A percentile compares a stretch with the other conserved stretches of the same genome.
Conservation (phyloP, 2,329 filamentous ascomycete species). For the Ophiostoma ips region DNA sequence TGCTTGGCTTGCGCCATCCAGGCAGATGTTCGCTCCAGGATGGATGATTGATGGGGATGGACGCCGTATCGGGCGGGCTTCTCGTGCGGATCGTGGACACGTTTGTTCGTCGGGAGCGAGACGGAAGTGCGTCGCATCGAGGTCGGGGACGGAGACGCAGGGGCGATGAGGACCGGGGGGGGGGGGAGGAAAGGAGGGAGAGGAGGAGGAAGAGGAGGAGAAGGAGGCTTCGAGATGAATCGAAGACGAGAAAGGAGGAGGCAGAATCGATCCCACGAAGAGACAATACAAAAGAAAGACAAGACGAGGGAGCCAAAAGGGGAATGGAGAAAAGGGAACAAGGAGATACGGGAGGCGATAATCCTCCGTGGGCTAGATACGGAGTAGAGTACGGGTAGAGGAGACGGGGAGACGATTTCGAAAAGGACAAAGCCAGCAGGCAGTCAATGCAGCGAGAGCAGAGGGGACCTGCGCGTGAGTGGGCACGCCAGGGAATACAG, state of each 20-base stretch:
- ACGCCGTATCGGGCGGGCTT: slow-evolving; percentile 47
- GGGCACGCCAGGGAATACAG: slow-evolving; percentile 2
- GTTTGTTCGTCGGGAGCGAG: slow-evolving; percentile 47
- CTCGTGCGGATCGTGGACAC: slow-evolving; percentile 48
- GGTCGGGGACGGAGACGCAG: slow-evolving; percentile 8
- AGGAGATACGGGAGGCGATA: neutral
- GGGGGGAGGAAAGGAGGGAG: neutral
- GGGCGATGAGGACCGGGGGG: neutral
- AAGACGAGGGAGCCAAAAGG: too few relatives aligned
- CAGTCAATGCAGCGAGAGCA: neutral
- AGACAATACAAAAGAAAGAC: neutral
- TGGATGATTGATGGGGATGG: slow-evolving; percentile 30
- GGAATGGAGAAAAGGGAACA: neutral
- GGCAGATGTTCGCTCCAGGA: slow-evolving; percentile 39
- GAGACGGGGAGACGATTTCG: neutral
- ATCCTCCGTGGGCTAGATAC: neutral
- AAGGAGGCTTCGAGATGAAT: too few relatives aligned
- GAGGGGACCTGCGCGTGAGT: neutral
- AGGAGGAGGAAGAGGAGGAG: neutral
- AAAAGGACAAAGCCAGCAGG: neutral
- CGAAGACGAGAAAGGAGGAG: neutral
- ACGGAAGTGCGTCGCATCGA: slow-evolving; percentile 52
- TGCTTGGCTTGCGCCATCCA: slow-evolving; percentile 51
- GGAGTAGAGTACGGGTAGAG: neutral
- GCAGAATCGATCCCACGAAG: neutral